Base-by-base conservation (phyloP, 2,329 filamentous ascomycete species). In the Alternaria brassicicola region DNA sequence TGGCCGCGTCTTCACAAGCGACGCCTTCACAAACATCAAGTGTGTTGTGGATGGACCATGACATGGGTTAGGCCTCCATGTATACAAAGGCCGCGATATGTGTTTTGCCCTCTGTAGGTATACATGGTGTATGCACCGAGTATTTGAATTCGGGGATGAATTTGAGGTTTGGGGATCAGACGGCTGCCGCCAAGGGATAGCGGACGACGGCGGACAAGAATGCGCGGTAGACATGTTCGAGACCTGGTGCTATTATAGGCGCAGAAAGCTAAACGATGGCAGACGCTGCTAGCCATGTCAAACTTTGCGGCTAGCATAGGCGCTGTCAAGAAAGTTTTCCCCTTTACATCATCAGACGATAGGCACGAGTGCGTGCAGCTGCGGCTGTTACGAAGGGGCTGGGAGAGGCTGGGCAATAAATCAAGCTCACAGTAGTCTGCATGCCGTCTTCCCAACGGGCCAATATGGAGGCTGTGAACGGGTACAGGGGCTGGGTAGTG, bases 381-480 rank as follows among this genome's bases (percentile, higher is more conserved):
- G 15, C 28, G 43, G 30, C 30, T 47, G 43, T 35, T 31, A 46
- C 28, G 12, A 33, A 46, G 43, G 43, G 43, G 43, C 12, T 49
- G 46, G 33, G 31, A 17, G 47, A 38, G 47, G 47, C 47, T 49
- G 47, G 33, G 47, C 47, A 49, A 49, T 49, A 49, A 38, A 49
- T 49, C 47, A 49, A 49, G 47, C 21, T 26, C 35, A 15, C 47
- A 36, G 33, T 33, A 33, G 43, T n/a, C 13, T 47, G 43, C 28
- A 33, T 23, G 31, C 47, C 21, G 31, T 35, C 47, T n/a, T 49
- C n/a, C 19, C 47, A 28, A 38, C 47, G 31, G 33, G 31, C 47
- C 31, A 49, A 49, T 49, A 35, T 49, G 21, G 30, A 49, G 21
- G 31, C 46, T 10, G 46, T 21, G 33, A 49, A 49, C 46, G 33